These are phyloP conservation scores for Paecilomyces variotii DNA, from an alignment of 2,329 filamentous ascomycete genomes.

Conservation along the genomic window DNA sequence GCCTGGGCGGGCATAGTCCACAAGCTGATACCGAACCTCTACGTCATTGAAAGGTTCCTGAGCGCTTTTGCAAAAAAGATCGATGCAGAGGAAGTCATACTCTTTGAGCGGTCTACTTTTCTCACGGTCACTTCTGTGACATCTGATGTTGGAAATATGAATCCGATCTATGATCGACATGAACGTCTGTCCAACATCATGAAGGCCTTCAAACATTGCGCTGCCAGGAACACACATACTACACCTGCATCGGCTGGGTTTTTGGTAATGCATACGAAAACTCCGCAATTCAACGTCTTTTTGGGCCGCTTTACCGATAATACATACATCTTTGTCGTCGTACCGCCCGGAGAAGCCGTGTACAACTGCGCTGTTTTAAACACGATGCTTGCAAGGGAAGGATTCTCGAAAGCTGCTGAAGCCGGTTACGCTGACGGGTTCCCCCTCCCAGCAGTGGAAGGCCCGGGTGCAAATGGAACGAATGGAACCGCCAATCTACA, in stretches of 20 bases:
- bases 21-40: constrained; percentile 89
- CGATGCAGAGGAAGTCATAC: constrained; percentile 83
- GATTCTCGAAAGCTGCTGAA: constrained; percentile 61
- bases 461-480: constrained; percentile 13
- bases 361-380: constrained; percentile 90
- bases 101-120: constrained; percentile 94
- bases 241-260: constrained; percentile 37
- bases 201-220: constrained; percentile 90
- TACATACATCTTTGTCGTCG: constrained; percentile 87
- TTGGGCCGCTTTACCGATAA: constrained; percentile 95
- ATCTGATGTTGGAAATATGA: constrained; percentile 62
- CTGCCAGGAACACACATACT: constrained; percentile 38
- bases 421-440: constrained; percentile 34
- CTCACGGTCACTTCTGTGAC: constrained; percentile 92
- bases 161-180: constrained; percentile 86
- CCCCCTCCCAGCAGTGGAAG: constrained; percentile 28
- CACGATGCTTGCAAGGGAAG: constrained; percentile 74
- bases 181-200: constrained; percentile 96
- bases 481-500: constrained; percentile 3
- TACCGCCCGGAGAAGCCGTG: constrained; percentile 82
- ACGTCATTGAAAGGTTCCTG: constrained; percentile 79
- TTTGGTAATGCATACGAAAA: constrained; percentile 42
- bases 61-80: constrained; percentile 74
- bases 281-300: constrained; percentile 76
- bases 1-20: constrained; percentile 98